Base-by-base conservation (phyloP, 495 filamentous ascomycete species). In the Xylaria scruposa region DNA sequence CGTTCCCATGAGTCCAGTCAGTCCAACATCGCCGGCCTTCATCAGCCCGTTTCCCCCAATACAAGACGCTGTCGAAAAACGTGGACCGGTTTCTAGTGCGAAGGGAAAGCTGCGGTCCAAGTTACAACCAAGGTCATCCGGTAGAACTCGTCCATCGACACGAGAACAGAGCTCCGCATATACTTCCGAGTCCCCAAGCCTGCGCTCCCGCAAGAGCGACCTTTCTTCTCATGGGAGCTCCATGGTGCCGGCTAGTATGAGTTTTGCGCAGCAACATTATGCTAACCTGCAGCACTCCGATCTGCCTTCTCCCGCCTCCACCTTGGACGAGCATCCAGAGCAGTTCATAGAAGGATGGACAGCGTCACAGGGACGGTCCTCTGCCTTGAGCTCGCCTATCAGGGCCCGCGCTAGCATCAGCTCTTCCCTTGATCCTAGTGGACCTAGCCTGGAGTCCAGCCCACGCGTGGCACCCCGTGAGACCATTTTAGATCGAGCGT, bases 291-390 rank as follows among this genome's bases (percentile, higher is more conserved):
- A 78, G 40, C 85, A 85, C 31, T 77, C 83, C 17, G 86, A 88
- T 67, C 78, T 88, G 10, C 86, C 86, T 9, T 88, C 86, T 3
- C 86, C 87, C 44, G 82, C 83, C 13, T 84, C 81, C 12, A 85
- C 83, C 2, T 72, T 86, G 33, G 85, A 85, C 3, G 84, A 85
- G 72, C 85, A 88, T 70, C 84, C 85, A 53, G 81, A 85, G 24
- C 86, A 88, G 69, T 85, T 88, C 42, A 88, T 88, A 51, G 86
- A 87, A 73, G 86, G 86, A 3, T 88, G 87, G 87, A 88, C 86
- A 21, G 82, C 83, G 10, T 85, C 87, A 17, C 86, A 88, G 67
- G 87, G 87, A 7, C 81, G 87, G 29, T 85, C 86, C 5, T 88
- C 87, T 8, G 80, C 85, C 0, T 76, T 89, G 54, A 86, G 77